phyloP scores from a whole-genome alignment of 768 basidiomycete genomes.

The Leccinum truebloodii region DNA sequence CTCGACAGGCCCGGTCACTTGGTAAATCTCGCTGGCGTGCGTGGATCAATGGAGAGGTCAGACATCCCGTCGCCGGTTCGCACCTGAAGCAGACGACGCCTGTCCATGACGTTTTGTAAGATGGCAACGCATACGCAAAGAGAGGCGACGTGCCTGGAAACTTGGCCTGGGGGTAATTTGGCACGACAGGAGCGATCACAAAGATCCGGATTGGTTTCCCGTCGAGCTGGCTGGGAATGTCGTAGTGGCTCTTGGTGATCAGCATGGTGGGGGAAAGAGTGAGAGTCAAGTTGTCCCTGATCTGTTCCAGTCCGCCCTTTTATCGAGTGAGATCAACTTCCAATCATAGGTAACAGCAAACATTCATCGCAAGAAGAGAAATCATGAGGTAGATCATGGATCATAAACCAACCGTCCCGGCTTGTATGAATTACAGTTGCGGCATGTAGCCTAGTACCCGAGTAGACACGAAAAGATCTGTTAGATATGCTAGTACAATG shows the following conservation, averaged over 20 bases:
- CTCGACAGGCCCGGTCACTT: slow-evolving; percentile 96
- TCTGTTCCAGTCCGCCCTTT: background rate
- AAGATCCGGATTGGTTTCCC: slow-evolving; percentile 77
- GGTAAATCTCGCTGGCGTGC: slow-evolving; percentile 81
- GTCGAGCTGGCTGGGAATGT: slow-evolving; percentile 71
- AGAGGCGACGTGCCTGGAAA: slow-evolving; percentile 65
- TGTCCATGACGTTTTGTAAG: slow-evolving; percentile 26
- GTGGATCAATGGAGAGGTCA: background rate
- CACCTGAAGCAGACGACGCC: slow-evolving; percentile 85
- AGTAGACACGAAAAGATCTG: background rate
- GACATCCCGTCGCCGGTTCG: background rate
- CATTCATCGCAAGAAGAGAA: background rate
- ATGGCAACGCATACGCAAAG: background rate
- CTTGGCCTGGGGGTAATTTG: slow-evolving; percentile 85
- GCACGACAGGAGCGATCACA: slow-evolving; percentile 75
- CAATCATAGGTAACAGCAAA: background rate
- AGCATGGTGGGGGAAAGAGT: slow-evolving; percentile 55
- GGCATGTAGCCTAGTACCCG: background rate
- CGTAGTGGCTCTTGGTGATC: slow-evolving; percentile 75
- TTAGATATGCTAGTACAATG: background rate
- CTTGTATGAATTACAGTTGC: too few relatives aligned
- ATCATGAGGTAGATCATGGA: background rate
- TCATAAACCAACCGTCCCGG: background rate
- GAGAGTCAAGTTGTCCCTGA: background rate
- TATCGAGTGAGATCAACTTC: background rate